Evolutionary conservation across 2,329 filamentous ascomycete species (phyloP), one percentile per base, ranked within the genome.

Genomic region (Fusarium abutilonis): DNA sequence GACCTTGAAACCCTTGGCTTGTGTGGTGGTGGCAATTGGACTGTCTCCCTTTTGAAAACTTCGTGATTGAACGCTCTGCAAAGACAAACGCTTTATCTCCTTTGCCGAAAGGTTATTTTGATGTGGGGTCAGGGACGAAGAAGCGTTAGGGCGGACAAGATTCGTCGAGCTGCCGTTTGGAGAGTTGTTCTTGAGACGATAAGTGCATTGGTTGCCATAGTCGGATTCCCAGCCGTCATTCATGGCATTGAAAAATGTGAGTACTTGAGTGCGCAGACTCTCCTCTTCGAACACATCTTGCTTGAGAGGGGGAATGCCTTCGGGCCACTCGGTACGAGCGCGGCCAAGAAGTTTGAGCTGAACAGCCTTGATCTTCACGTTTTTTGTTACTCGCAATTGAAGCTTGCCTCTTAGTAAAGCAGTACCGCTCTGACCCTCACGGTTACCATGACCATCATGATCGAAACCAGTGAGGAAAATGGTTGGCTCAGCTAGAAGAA

Each of bases 311-410:
- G 95, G 94, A 28, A 98, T 95, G 46, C 93, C 92, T 79, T 98
- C 95, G 14, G 95, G 94, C 95, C 95, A 99, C 72, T 97, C 93
- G 2, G 95, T 98, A 63, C 90, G 86, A 4, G 93, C 92, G 72
- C 88, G 89, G 28, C 94, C 95, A 36, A 89, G 86, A 67, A 99
- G 91, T 70, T 91, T 94, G 48, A 99, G 81, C 6, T 90, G 93
- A 21, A 99, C 86, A 4, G 92, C 89, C 79, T 97, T 97, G 66
- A 99, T 88, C 77, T 99, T 99, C 42, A 93, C 87, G 64, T 91
- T 90, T 73, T 98, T 98, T 41, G 90, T 89, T 11, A 98, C 85
- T 57, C 89, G 89, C 35, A 99, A 75, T 69, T 91, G 89, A 52
- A 99, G 77, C 65, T 88, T 93, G 15, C 95, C 95, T 52, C 95